Evolutionary conservation across 768 basidiomycete genomes (phyloP).

Genomic region (Termitomyces heimii): DNA sequence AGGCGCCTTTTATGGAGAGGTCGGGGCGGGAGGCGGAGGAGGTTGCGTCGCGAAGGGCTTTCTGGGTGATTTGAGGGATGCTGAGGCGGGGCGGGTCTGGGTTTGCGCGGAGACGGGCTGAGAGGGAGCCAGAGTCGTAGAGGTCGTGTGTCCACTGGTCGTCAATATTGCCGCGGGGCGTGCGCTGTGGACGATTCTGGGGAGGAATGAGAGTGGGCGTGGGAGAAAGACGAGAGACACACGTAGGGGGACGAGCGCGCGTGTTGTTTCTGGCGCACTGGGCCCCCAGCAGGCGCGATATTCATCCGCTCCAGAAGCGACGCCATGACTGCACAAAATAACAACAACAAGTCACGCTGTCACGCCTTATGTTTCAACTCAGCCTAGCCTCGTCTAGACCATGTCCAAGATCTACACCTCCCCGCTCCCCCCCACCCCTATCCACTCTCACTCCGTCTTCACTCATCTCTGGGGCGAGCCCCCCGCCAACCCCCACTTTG

Average conservation of each 20-base stretch:
- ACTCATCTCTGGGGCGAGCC: constrained; percentile 37
- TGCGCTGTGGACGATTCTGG: constrained; percentile 44
- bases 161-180: constrained; percentile 63
- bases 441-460: constrained; percentile 40
- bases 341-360: neutral
- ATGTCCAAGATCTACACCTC: constrained; percentile 44
- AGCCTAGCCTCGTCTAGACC: neutral
- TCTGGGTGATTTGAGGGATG: constrained; percentile 45
- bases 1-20: constrained; percentile 68
- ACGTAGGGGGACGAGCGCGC: neutral
- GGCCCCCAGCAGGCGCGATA: constrained; percentile 28
- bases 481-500: constrained; percentile 17
- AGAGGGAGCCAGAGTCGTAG: constrained; percentile 56
- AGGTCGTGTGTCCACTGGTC: constrained; percentile 70
- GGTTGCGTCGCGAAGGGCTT: constrained; percentile 60
- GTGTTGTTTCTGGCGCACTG: constrained; percentile 35
- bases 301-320: constrained; percentile 57
- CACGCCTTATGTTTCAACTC: neutral
- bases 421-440: constrained; percentile 27
- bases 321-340: constrained; percentile 30
- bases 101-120: constrained; percentile 45
- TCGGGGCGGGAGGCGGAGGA: neutral
- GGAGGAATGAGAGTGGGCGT: constrained; percentile 14
- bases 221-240: neutral
- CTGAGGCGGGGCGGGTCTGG: constrained; percentile 45